Conservation (phyloP, 139 green algal species). For the Chlamydomonas sp. region DNA sequence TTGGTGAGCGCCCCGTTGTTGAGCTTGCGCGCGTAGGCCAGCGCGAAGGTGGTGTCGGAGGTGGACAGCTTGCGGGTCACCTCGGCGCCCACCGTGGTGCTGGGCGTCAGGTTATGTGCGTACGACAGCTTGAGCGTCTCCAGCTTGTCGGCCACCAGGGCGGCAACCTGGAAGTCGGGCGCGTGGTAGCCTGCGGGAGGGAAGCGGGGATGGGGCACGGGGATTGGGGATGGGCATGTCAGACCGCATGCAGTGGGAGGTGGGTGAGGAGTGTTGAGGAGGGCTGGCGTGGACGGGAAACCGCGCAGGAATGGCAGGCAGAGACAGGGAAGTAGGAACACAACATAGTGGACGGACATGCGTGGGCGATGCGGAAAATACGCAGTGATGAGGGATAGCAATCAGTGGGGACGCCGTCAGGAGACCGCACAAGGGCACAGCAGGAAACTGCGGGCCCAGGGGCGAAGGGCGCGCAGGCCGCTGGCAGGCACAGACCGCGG, state of each 20-base stretch:
- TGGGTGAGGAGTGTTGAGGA: neutral
- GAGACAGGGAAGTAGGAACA: neutral
- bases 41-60: constrained; percentile 38
- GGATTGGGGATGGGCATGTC: too few relatives aligned
- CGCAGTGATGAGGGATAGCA: neutral
- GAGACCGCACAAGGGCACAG: too few relatives aligned
- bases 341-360: too few relatives aligned
- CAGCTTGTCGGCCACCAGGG: constrained; percentile 31
- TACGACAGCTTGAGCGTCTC: constrained; percentile 45
- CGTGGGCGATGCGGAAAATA: too few relatives aligned
- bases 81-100: constrained; percentile 42
- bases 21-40: constrained; percentile 51
- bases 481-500: too few relatives aligned
- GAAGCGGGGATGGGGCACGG: neutral
- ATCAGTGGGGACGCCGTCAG: neutral
- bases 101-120: constrained; percentile 35
- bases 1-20: constrained; percentile 48
- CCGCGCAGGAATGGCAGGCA: neutral
- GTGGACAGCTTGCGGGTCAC: constrained; percentile 44
- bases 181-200: constrained; percentile 42
- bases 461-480: too few relatives aligned
- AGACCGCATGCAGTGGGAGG: too few relatives aligned
- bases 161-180: constrained; percentile 53
- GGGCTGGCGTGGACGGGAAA: neutral
- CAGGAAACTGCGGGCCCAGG: too few relatives aligned